Evolutionary conservation across 2,329 filamentous ascomycete genomes (phyloP), one percentile per base, ranked within the genome.

Genomic region (Colletotrichum acutatum): DNA sequence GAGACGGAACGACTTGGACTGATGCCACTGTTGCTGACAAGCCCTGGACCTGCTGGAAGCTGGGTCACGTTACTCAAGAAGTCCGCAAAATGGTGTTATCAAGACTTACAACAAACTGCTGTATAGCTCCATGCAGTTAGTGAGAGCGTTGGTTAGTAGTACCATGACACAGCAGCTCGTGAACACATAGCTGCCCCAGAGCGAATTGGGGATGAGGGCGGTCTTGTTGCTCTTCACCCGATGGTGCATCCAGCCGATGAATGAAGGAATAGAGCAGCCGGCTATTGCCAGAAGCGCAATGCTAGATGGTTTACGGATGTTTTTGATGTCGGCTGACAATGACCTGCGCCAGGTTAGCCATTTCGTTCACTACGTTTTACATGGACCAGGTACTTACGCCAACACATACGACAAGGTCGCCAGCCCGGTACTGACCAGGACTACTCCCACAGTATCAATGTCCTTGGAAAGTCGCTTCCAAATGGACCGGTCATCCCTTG

Each of bases 101-200:
- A 52, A 1, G 12, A 76, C 84, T 73, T 75, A 85, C 81, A 84
- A 86, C 26, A 87, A 77, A 71, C 81, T 83, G 49, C 79, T 77
- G 61, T 83, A 85, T 5, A 82, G 79, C 70, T 86, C 84, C 72
- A 86, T 83, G 12, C 80, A 79, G 60, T 86, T 85, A 24, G 84
- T 74, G 4, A 83, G 81, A 0, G 82, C 84, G 76, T 79, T 84
- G 0, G 82, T 79, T 3, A 87, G 77, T 8, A 85, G 77, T 0
- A 87, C 82, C 7, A 81, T 83, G 11, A 87, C 66, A 74, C 89
- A 91, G 16, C 88, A 84, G 4, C 81, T 82, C 0, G 86, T 86
- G 76, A 90, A 91, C 7, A 84, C 79, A 0, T 78, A 78, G 52
- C 89, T 89, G 14, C 79, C 82, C 89, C 89, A 91, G 0, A 91